Conservation (phyloP, 176 grass and related monocot species). For the Hyparrhenia diplandra region DNA sequence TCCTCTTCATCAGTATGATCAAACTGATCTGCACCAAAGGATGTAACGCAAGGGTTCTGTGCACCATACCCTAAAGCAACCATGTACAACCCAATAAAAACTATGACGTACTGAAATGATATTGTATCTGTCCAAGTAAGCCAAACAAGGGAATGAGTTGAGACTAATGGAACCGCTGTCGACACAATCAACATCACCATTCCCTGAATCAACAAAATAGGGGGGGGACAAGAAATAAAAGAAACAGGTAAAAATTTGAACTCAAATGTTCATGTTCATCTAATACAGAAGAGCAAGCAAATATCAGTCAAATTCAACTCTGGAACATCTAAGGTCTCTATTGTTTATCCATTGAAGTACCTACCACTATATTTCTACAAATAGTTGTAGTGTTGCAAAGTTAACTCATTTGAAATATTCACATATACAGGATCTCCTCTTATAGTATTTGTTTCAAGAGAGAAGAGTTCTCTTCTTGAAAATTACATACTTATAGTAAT, state of each 20-base stretch:
- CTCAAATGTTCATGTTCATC: neutral
- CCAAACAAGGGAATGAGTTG: constrained; percentile 18
- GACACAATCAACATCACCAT: constrained; percentile 57
- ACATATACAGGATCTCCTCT: neutral
- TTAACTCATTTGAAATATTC: neutral
- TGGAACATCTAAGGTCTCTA: too few relatives aligned
- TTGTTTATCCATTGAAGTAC: neutral
- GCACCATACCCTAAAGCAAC: constrained; percentile 67
- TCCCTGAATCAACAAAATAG: constrained; percentile 40
- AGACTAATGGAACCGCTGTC: constrained; percentile 32
- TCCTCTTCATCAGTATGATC: constrained; percentile 70
- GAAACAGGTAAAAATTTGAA: neutral
- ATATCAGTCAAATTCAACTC: neutral
- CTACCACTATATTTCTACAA: neutral
- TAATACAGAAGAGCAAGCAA: neutral
- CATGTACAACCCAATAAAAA: constrained; percentile 72
- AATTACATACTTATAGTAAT: neutral
- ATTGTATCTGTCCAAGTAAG: constrained; percentile 40
- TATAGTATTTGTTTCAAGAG: neutral
- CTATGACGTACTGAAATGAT: constrained; percentile 41
- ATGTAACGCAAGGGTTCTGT: constrained; percentile 65
- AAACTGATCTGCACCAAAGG: constrained; percentile 86
- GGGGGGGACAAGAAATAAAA: neutral
- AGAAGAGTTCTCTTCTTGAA: neutral
- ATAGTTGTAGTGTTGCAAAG: neutral